These are phyloP conservation scores for Xylariales sp. DNA, from an alignment of 2,329 filamentous ascomycete species.

Conservation along the genomic window DNA sequence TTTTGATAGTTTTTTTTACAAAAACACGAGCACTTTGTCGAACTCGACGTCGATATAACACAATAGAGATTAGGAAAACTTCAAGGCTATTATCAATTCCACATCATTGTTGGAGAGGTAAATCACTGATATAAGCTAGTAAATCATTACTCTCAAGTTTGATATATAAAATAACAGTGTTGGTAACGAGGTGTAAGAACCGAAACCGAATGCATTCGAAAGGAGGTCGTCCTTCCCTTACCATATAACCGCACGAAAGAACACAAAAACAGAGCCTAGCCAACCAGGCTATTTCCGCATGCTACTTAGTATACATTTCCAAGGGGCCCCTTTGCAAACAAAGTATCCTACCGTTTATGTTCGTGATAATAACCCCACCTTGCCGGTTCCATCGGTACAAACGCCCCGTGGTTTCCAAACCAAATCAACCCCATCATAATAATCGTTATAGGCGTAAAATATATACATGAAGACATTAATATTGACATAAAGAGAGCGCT, in stretches of 20 bases:
- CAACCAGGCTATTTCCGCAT: slow-evolving; percentile 6
- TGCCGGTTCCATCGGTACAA: background rate
- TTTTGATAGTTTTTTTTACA: no score
- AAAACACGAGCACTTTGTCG: no score
- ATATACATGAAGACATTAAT: slow-evolving; percentile 38
- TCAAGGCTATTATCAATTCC: background rate
- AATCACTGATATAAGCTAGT: background rate
- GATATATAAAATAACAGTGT: no score
- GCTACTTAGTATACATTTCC: slow-evolving; percentile 25
- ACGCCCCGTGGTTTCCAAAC: slow-evolving; percentile 9
- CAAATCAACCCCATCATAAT: slow-evolving; percentile 36
- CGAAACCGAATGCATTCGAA: background rate
- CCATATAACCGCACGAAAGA: background rate
- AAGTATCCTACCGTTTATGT: slow-evolving; percentile 22
- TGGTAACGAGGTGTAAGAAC: background rate
- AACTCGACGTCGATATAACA: no score
- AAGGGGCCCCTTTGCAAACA: background rate
- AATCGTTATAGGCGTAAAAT: slow-evolving; percentile 40
- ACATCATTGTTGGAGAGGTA: no score
- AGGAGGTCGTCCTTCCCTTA: background rate
- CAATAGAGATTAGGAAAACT: background rate
- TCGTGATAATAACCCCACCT: slow-evolving; percentile 11
- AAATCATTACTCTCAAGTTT: no score
- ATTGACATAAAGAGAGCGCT: slow-evolving; percentile 12
- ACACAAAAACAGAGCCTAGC: slow-evolving; percentile 1